Base-by-base conservation (phyloP, 768 basidiomycete genomes). In the Lentinula sp. region DNA sequence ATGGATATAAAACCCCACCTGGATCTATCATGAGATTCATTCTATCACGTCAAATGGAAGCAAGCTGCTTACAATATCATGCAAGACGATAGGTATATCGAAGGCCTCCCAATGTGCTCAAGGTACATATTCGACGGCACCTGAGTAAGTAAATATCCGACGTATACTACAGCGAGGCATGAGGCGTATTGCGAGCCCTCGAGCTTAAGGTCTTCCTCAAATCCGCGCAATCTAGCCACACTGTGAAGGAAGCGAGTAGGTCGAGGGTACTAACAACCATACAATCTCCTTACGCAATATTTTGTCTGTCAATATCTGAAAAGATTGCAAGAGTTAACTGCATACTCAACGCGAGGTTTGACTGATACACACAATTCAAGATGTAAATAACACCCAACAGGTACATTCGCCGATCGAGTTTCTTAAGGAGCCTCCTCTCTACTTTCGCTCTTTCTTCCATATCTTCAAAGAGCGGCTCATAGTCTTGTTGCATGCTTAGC, bases 51-150 rank as follows among this genome's bases (percentile, higher is more conserved):
- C 1, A 36, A 35, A 16, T 37, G 18, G 82, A 86, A 48, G 82
- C 86, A 48, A 84, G 66, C 20, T 77, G 13, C 84, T 86, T 4
- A 85, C 56, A 59, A 10, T 74, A 79, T 73, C 87, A 90, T 90
- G 65, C 86, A 88, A 46, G 67, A 67, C 0, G 88, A 85, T 2
- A 90, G 76, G 68, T 90, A 88, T 63, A 85, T 67, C 2, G 88
- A 90, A 1, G 88, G 90, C 66, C 78, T 75, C 48, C 55, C 55
- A 5, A 56, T 28, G 39, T 56, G 36, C 39, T 56, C 85, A 41
- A 91, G 70, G 64, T 90, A 83, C 82, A 91, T 88, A 64, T 91
- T 92, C 85, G 86, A 89, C 48, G 89, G 89, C 57, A 91, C 79
- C 69, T 91, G 90, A 88, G 90, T 90, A 37, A 88, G 71, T 60